Conservation (phyloP, 23 red algal species). For the Chondrus crispus region DNA sequence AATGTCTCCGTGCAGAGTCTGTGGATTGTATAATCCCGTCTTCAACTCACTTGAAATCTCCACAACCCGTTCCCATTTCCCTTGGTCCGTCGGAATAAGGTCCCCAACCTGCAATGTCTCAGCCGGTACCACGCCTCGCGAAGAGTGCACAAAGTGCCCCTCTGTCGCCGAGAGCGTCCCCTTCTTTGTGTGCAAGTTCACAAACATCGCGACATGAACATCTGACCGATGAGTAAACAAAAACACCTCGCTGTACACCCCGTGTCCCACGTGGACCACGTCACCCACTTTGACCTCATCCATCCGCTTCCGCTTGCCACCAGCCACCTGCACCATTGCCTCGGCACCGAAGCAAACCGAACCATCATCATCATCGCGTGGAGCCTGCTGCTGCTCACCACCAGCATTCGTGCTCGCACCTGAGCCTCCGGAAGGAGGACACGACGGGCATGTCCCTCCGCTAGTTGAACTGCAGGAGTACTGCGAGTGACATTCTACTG, state of each 20-base stretch:
- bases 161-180: conserved; percentile 18
- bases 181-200: neutral
- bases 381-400: neutral
- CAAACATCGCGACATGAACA: conserved; percentile 5
- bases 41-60: conserved; percentile 13
- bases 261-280: conserved; percentile 11
- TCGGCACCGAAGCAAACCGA: neutral
- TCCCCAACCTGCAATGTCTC: neutral
- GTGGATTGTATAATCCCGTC: conserved; percentile 73
- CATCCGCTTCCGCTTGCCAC: neutral
- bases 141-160: conserved; percentile 35
- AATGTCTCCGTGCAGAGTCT: conserved; percentile 71
- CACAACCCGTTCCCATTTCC: neutral
- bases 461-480: no score
- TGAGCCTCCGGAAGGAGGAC: no score
- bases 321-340: neutral
- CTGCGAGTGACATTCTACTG: no score
- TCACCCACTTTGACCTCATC: conserved; percentile 40
- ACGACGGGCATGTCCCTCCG: no score
- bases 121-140: neutral
- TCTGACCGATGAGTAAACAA: conserved; percentile 56
- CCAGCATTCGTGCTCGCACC: no score
- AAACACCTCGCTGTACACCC: conserved; percentile 37
- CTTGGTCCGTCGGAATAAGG: neutral
- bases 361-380: neutral